Base-by-base conservation (phyloP, 2,329 filamentous ascomycete genomes). In the Hymenoscyphus occultus region DNA sequence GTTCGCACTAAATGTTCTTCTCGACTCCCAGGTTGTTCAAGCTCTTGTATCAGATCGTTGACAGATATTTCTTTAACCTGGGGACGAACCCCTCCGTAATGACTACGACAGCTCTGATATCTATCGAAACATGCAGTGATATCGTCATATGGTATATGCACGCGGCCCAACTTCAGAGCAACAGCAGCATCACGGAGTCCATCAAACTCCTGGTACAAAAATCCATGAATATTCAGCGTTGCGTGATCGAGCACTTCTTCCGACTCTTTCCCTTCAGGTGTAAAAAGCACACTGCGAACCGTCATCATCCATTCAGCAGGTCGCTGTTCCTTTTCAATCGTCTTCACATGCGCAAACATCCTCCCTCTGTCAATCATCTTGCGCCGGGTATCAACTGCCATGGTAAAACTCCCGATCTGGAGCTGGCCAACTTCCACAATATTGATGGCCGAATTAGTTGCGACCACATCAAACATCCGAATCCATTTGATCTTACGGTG, bases 301-400 rank as follows among this genome's bases (percentile, higher is more conserved):
- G 90, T 90, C 72, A 96, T 84, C 69, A 96, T 94, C 94, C 96
- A 99, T 80, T 99, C 96, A 1, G 93, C 94, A 48, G 95, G 93
- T 58, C 86, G 83, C 71, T 90, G 87, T 60, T 86, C 80, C 35
- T 83, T 82, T 56, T 82, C 82, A 69, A 86, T 82, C 69, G 87
- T 82, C 74, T 88, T 87, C 77, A 90, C 85, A 74, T 92, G 91
- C 71, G 93, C 89, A 77, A 97, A 97, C 72, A 96, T 89, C 56
- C 93, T 90, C 65, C 92, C 92, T 63, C 93, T 87, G 74, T 97
- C 93, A 39, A 97, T 92, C 78, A 93, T 94, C 78, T 96, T 96
- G 67, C 87, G 88, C 71, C 96, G 84, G 6, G 95, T 98, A 75
- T 99, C 94, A 62, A 99, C 91, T 5, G 92, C 90, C 66, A 97